Evolutionary conservation across 2,329 filamentous ascomycete genomes (phyloP), one percentile per base, ranked within the genome.

Genomic region (Cladosporium austrohemisphaericum): DNA sequence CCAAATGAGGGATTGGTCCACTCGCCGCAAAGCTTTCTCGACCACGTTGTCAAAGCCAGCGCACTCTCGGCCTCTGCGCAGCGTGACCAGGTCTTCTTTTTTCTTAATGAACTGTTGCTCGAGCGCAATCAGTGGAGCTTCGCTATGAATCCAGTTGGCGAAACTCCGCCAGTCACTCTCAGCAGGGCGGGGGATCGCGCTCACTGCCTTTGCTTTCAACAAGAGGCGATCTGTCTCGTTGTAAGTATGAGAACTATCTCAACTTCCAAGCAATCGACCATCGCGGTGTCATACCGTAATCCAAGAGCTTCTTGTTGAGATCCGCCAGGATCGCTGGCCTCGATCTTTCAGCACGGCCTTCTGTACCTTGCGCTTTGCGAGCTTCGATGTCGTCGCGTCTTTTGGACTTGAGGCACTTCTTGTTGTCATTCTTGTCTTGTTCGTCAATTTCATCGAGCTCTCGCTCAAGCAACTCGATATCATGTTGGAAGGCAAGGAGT

Each of bases 41-140:
- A 73, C 62, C 6, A 65, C 57, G 3, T 65, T 64, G 20, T 73
- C 70, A 32, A 73, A 72, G 1, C 56, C 61, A 10, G 68, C 68
- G 57, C 68, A 66, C 49, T 73, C 70, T 8, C 70, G 63, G 1
- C 70, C 70, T 9, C 57, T 62, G 7, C 63, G 58, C 0, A 73
- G 57, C 0, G 65, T 70, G 1, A 72, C 56, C 14, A 67, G 65
- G 49, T 73, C 70, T 58, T 72, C 69, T 54, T 70, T 68, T 31
- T 58, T 62, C 23, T 61, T 63, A n/a, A 73, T 66, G 9, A 62
- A 67, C 11, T 64, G 61, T 32, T 65, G 65, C 6, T 64, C 61
- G 23, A 65, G 60, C 8, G 56, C 50, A 47, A 67, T 57, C 1
- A 72, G 58, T 0, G 70, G 70, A 26, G 66, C 63, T 5, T 56